These are phyloP conservation scores for Echria macrotheca DNA, from an alignment of 495 filamentous ascomycete genomes.

Conservation along the genomic window DNA sequence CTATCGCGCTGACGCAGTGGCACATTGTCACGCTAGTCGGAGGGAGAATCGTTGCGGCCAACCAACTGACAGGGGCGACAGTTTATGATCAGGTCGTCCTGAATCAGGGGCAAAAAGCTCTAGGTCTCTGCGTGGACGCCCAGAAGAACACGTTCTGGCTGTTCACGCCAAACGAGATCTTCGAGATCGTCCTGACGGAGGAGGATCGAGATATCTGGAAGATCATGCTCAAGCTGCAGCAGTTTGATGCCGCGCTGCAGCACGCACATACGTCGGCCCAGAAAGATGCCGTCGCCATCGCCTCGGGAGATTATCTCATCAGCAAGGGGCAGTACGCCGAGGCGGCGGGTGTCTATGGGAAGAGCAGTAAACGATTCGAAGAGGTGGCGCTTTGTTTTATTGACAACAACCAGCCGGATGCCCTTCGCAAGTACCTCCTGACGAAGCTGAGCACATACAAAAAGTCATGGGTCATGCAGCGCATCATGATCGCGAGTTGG, in stretches of 20 bases:
- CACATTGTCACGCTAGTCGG: conserved; percentile 85
- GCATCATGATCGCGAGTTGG: conserved; percentile 93
- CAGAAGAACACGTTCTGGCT: conserved; percentile 97
- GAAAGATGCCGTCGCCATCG: conserved; percentile 82
- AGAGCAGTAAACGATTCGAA: conserved; percentile 93
- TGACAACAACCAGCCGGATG: conserved; percentile 84
- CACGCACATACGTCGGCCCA: conserved; percentile 69
- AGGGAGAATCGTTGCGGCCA: conserved; percentile 72
- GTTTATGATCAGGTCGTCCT: conserved; percentile 83
- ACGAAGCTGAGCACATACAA: conserved; percentile 79
- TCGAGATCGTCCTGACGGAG: conserved; percentile 82
- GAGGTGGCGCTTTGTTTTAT: conserved; percentile 89
- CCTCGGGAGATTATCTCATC: conserved; percentile 81
- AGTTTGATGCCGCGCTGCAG: conserved; percentile 79
- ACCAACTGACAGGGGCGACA: conserved; percentile 74
- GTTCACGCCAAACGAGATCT: conserved; percentile 84
- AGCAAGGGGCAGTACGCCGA: conserved; percentile 73
- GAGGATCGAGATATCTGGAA: conserved; percentile 94
- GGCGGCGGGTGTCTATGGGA: conserved; percentile 84
- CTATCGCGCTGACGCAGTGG: conserved; percentile 87
- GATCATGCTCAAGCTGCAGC: conserved; percentile 75
- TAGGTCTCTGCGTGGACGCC: conserved; percentile 79
- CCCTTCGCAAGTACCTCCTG: conserved; percentile 81
- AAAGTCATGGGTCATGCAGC: conserved; percentile 81
- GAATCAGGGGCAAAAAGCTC: conserved; percentile 67